phyloP scores from a whole-genome alignment of 768 basidiomycete species.

The Boletus tomentosulus region DNA sequence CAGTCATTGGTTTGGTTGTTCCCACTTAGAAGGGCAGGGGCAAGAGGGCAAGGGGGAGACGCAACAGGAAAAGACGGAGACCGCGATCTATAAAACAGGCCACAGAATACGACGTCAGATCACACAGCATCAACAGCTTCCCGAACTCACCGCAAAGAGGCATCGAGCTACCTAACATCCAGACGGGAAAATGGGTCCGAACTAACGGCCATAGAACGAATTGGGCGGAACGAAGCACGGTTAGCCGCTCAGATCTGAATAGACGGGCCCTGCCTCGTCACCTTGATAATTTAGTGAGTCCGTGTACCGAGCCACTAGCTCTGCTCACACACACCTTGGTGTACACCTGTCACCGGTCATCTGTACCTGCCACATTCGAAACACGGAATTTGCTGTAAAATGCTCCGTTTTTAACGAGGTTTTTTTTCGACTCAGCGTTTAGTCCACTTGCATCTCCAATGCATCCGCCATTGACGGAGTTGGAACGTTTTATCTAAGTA shows the following conservation, averaged over 20 bases:
- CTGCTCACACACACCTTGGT: background rate
- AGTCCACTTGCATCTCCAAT: constrained; percentile 11
- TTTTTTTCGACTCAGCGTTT: background rate
- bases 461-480: constrained; percentile 29
- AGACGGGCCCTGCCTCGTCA: constrained; percentile 2
- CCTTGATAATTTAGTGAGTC: background rate
- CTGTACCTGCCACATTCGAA: background rate
- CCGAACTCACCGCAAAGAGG: constrained; percentile 26
- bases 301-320: constrained; percentile 1
- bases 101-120: constrained; percentile 17
- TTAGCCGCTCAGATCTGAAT: constrained; percentile 3
- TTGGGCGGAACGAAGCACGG: constrained; percentile 6
- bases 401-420: constrained; percentile 1
- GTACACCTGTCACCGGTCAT: background rate
- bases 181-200: constrained; percentile 5
- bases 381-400: background rate
- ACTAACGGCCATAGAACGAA: constrained; percentile 5
- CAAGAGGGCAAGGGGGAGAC: constrained; percentile 14
- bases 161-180: constrained; percentile 8
- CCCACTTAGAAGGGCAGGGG: constrained; percentile 3
- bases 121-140: constrained; percentile 19
- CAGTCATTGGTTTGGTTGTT: constrained; percentile 22
- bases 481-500: constrained; percentile 6
- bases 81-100: constrained; percentile 26
- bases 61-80: constrained; percentile 2